phyloP scores from a whole-genome alignment of 2,329 filamentous ascomycete species.

The Apiospora sp. region DNA sequence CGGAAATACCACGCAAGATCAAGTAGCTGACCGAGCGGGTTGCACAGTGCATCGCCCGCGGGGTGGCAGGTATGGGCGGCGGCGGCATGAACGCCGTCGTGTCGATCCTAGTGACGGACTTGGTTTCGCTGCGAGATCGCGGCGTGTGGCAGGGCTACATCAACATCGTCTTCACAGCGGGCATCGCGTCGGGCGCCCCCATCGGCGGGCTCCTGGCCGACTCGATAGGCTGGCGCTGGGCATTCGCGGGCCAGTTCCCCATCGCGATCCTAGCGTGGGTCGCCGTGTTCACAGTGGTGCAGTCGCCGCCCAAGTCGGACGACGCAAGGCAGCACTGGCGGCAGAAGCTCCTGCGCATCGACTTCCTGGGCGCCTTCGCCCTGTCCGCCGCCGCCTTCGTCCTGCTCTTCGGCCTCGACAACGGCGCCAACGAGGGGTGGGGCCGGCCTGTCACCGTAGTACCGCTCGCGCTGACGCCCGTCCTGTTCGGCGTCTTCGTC shows the following conservation, averaged over 20 bases:
- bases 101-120: slow-evolving; percentile 68
- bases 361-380: slow-evolving; percentile 75
- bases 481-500: slow-evolving; percentile 72
- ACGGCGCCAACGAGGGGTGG: slow-evolving; percentile 78
- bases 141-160: slow-evolving; percentile 71
- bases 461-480: slow-evolving; percentile 60
- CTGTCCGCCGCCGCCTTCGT: slow-evolving; percentile 71
- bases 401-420: slow-evolving; percentile 74
- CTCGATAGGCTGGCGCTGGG: slow-evolving; percentile 78
- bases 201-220: slow-evolving; percentile 77
- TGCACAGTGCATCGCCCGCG: slow-evolving; percentile 62
- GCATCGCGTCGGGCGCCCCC: slow-evolving; percentile 74
- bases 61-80: slow-evolving; percentile 56
- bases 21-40: not conserved
- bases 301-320: slow-evolving; percentile 68
- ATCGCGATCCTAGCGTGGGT: slow-evolving; percentile 71
- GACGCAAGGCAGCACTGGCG: slow-evolving; percentile 63
- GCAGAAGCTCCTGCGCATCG: slow-evolving; percentile 71
- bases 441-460: slow-evolving; percentile 56
- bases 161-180: slow-evolving; percentile 72
- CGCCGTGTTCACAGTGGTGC: slow-evolving; percentile 67
- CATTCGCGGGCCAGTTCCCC: slow-evolving; percentile 76
- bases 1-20: not conserved
- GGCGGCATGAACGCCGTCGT: slow-evolving; percentile 71
- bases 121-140: slow-evolving; percentile 67